Conservation (phyloP, 148 eudicot species). For the Fagopyrum tataricum region DNA sequence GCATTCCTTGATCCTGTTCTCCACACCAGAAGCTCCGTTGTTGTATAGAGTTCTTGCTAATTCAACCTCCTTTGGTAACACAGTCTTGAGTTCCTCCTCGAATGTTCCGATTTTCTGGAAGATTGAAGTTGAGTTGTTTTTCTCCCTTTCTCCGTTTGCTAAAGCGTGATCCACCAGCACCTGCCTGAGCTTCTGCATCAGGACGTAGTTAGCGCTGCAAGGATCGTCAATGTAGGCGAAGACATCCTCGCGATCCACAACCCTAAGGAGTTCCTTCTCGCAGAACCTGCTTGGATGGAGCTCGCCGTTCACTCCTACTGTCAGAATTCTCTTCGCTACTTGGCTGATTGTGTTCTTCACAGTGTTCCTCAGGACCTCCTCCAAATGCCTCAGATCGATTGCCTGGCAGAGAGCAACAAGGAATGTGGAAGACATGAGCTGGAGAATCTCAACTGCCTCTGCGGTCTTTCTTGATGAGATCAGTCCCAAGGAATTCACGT, state of each 20-base stretch:
- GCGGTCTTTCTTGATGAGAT: slow-evolving; percentile 25
- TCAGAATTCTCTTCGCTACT: slow-evolving; percentile 25
- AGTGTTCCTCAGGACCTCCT: slow-evolving; percentile 23
- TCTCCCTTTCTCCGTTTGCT: slow-evolving; percentile 22
- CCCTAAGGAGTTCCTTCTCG: slow-evolving; percentile 28
- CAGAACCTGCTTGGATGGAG: slow-evolving; percentile 34
- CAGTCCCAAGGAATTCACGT: slow-evolving; percentile 21
- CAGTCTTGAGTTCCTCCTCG: slow-evolving; percentile 14
- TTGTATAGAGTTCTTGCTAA: not conserved
- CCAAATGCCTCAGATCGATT: slow-evolving; percentile 34
- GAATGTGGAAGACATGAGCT: slow-evolving; percentile 34
- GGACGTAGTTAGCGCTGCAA: slow-evolving; percentile 19
- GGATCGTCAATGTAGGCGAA: slow-evolving; percentile 36
- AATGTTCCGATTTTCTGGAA: slow-evolving; percentile 24
- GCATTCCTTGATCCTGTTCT: slow-evolving; percentile 15
- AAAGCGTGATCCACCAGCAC: slow-evolving; percentile 31
- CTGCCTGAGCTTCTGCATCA: slow-evolving; percentile 39
- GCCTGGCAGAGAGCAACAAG: slow-evolving; percentile 38
- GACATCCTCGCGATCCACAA: slow-evolving; percentile 29
- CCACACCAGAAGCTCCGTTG: not conserved
- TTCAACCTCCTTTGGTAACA: slow-evolving; percentile 12
- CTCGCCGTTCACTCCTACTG: slow-evolving; percentile 24
- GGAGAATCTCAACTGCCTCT: slow-evolving; percentile 31
- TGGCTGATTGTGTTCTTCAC: slow-evolving; percentile 30
- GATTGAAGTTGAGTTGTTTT: slow-evolving; percentile 19